Evolutionary conservation across 2,329 filamentous ascomycete species (phyloP), one percentile per base, ranked within the genome.

Genomic region (Fusarium sp.): DNA sequence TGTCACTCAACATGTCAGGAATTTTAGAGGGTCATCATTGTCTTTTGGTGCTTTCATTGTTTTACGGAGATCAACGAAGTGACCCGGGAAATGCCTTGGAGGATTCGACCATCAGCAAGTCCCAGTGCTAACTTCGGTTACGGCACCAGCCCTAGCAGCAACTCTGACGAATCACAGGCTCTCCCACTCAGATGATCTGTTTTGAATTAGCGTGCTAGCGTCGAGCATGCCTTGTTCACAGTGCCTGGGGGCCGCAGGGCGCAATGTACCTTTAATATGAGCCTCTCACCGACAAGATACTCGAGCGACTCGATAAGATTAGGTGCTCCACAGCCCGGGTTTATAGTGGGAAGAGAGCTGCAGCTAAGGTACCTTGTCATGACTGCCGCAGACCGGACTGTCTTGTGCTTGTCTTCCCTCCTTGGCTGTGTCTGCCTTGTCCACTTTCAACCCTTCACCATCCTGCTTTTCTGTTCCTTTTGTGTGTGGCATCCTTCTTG

Each of bases 181-280:
- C 51, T 31, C 24, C 15, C 42, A 33, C 38, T 26, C 51, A 54
- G 66, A 71, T 73, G 70, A 68, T 74, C 57, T 56, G 52, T 73
- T 48, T 63, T 39, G 31, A 71, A 67, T 59, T 35, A 51, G 26
- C 31, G 28, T 44, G 31, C 38, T 58, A 39, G 41, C 9, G 20
- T 22, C 41, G 45, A 69, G 64, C 22, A 45, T 66, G 26, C 64
- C 66, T 41, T 47, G 35, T 44, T 28, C 33, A 26, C 44, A 28
- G 36, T 15, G 52, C 35, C 61, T 48, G 35, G 68, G 67, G 63
- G 68, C 44, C 41, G n/a, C 57, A 72, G 69, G 38, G 39, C 44
- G 20, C 56, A 67, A 69, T 42, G 64, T 67, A 66, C 38, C 42
- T 49, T 41, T 55, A 20, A n/a, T 38, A 38, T 38, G 48, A 13